These are phyloP conservation scores for Xylaria sp. DNA, from an alignment of 2,329 filamentous ascomycete genomes.

Conservation along the genomic window DNA sequence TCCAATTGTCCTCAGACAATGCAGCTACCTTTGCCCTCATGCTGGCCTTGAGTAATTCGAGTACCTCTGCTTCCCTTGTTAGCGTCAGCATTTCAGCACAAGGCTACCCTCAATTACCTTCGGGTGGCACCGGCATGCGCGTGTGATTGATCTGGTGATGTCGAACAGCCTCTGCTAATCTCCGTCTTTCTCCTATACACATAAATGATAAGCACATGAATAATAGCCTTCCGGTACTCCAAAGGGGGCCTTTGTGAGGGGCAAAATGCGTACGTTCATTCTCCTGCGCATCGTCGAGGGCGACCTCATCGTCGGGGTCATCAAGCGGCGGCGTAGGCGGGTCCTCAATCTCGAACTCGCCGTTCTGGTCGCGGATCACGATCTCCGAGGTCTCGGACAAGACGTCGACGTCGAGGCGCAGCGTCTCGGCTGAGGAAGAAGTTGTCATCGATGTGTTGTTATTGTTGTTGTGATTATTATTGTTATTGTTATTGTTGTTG, in stretches of 20 bases:
- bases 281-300: conserved; percentile 67
- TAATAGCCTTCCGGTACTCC: not conserved
- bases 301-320: conserved; percentile 66
- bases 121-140: conserved; percentile 69
- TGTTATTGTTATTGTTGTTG: not conserved
- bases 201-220: conserved; percentile 38
- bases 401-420: conserved; percentile 62
- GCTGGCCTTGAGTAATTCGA: conserved; percentile 76
- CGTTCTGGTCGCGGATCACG: conserved; percentile 71
- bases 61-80: conserved; percentile 62
- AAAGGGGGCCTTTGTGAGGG: not conserved
- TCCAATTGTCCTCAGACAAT: conserved; percentile 87
- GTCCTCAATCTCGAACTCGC: conserved; percentile 70
- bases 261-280: conserved; percentile 60
- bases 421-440: conserved; percentile 56
- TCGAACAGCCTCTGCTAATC: conserved; percentile 69
- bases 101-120: conserved; percentile 60
- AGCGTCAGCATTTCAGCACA: conserved; percentile 10
- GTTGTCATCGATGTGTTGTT: conserved; percentile 27
- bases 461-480: not conserved
- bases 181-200: conserved; percentile 66
- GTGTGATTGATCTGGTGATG: conserved; percentile 68
- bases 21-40: conserved; percentile 77
- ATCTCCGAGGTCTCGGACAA: conserved; percentile 64
- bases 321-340: conserved; percentile 65